Base-by-base conservation (phyloP, 73 alveolate species). In the Paramecium octaurelia region DNA sequence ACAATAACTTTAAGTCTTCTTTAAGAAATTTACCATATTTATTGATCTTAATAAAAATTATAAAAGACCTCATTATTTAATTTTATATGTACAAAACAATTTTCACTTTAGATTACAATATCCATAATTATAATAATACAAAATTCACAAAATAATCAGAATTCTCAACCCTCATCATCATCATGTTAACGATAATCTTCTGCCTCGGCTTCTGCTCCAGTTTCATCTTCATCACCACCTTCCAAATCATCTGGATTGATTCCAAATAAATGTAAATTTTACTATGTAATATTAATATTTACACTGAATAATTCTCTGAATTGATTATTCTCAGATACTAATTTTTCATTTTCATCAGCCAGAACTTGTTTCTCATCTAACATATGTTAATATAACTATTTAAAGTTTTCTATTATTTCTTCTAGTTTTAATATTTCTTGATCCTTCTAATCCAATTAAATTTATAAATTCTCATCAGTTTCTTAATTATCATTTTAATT, bases 271-370 rank as follows among this genome's bases (percentile, higher is more conserved):
- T 80, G 77, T 12, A 80, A 46, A 48, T 80, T 80, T 80, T 80
- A 35, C 91, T 80, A 23, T n/a, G 44, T 80, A 50, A 14, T 77
- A 77, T 43, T 8, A 8, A 44, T 42, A 44, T 12, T n/a, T 80
- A 80, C 76, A 80, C 58, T 80, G 24, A 80, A 80, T 80, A 80
- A 14, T 42, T 80, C 91, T 43, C 91, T 80, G 23, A 80, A 80
- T 80, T 80, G 31, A 24, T 80, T 80, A 80, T 80, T 80, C 24
- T 80, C 91, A 24, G 12, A 20, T 2, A 8, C 4, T 27, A 80
- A 10, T 8, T 44, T 80, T 43, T 80, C 76, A 18, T 80, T 44
- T 48, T 80, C 91, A 80, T 80, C 76, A 9, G 46, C 29, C 29
- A 80, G 0, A 12, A 23, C 75, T 80, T 80, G 12, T 80, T 80